Percentiles rank a stretch among this genome's conserved stretches.
These are phyloP conservation scores for Colletotrichum destructivum DNA, from an alignment of 2,329 filamentous ascomycete species.

Conservation along the genomic window DNA sequence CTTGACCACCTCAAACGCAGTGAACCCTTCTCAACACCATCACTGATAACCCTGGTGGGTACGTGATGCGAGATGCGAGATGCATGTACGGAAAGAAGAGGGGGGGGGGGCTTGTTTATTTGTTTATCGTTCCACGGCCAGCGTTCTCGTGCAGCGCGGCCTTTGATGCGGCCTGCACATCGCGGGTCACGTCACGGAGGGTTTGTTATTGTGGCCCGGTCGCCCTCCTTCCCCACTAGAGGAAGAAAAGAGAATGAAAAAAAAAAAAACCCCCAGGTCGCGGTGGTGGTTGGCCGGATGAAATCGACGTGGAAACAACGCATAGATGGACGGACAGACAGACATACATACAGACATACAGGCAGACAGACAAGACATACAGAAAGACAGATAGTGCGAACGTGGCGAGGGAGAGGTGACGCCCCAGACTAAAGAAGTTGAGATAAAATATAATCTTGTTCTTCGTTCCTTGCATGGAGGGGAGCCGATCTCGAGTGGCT, in stretches of 20 bases:
- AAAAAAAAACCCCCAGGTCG: not conserved
- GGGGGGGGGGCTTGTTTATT: constrained; percentile 5
- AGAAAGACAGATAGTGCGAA: too few relatives aligned
- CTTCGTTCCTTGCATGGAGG: constrained; percentile 1
- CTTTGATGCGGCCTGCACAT: constrained; percentile 33
- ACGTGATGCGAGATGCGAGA: too few relatives aligned
- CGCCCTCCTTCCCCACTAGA: not conserved
- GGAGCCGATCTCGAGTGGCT: not conserved
- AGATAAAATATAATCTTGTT: not conserved
- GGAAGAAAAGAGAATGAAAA: not conserved
- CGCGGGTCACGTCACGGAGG: not conserved
- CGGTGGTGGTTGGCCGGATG: too few relatives aligned
- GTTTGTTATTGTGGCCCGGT: too few relatives aligned
- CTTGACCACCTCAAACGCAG: constrained; percentile 1
- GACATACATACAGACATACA: too few relatives aligned
- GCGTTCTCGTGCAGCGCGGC: constrained; percentile 35
- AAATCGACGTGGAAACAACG: too few relatives aligned
- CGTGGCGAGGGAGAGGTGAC: too few relatives aligned
- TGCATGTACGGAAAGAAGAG: not conserved
- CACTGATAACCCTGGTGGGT: too few relatives aligned
- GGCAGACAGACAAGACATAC: too few relatives aligned
- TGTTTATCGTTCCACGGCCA: constrained; percentile 35
- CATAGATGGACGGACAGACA: too few relatives aligned
- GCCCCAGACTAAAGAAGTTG: not conserved
- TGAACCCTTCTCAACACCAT: too few relatives aligned